Evolutionary conservation across 208 protist species (phyloP).

Genomic region (Leishmania mexicana): DNA sequence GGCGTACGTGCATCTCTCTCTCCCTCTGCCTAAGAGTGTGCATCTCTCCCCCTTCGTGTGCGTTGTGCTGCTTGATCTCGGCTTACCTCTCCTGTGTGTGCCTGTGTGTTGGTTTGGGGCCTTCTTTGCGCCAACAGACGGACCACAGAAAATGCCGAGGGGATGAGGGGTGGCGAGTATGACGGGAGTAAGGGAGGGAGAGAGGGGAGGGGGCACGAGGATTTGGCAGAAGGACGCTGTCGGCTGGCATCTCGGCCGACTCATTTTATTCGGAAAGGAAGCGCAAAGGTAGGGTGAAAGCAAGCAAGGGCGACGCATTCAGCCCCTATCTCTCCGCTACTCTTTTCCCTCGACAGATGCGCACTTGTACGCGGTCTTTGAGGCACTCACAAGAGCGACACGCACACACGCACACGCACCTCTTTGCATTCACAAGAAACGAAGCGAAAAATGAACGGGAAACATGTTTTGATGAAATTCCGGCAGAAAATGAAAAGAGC

Average conservation of each 20-base stretch:
- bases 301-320: background rate
- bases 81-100: background rate
- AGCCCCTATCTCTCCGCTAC: background rate
- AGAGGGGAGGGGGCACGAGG: conserved; percentile 4
- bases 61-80: background rate
- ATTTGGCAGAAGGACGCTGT: conserved; percentile 6
- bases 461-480: background rate
- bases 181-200: background rate
- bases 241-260: background rate
- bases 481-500: background rate
- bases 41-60: background rate
- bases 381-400: background rate
- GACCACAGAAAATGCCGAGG: background rate
- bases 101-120: background rate
- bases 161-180: background rate
- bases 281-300: background rate
- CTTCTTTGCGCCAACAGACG: background rate
- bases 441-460: background rate
- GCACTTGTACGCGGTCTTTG: background rate
- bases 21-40: too few relatives aligned
- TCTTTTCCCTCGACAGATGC: background rate
- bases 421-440: background rate
- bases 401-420: background rate
- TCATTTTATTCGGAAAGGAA: background rate
- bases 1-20: background rate